Percentiles rank a stretch among this genome's conserved stretches.
Evolutionary conservation across 495 filamentous ascomycete species (phyloP).

Genomic region (Lasiosphaeria miniovina): DNA sequence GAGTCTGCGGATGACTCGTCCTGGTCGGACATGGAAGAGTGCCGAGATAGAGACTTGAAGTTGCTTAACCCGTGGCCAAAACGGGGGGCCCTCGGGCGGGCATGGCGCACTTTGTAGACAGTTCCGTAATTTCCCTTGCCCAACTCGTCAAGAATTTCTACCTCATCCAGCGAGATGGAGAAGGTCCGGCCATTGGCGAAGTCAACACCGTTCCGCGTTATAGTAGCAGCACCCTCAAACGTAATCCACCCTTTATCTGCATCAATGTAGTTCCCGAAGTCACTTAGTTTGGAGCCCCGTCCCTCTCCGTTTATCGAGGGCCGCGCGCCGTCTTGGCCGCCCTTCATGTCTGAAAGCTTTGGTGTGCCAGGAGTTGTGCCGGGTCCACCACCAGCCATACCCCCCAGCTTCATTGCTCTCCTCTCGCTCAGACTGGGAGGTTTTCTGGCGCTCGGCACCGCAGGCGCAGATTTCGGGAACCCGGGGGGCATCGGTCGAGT

Average conservation of each 20-base stretch:
- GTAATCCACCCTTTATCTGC: conserved; percentile 85
- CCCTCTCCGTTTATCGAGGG: conserved; percentile 35
- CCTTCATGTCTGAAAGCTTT: conserved; percentile 30
- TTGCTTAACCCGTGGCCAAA: conserved; percentile 73
- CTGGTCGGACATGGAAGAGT: conserved; percentile 32
- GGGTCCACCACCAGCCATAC: conserved; percentile 28
- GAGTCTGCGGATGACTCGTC: conserved; percentile 19
- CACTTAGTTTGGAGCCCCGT: conserved; percentile 71
- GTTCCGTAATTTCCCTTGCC: conserved; percentile 99
- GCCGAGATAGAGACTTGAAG: conserved; percentile 44
- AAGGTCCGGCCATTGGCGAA: conserved; percentile 89
- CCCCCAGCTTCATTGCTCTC: conserved; percentile 43
- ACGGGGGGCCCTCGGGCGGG: conserved; percentile 70
- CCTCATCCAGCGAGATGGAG: conserved; percentile 91
- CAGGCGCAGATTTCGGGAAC: conserved; percentile 49
- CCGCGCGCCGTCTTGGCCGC: conserved; percentile 13
- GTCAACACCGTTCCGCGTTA: conserved; percentile 84
- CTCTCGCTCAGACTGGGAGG: conserved; percentile 36
- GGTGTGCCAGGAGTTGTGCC: conserved; percentile 28
- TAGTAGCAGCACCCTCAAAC: conserved; percentile 88
- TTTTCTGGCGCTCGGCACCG: conserved; percentile 31
- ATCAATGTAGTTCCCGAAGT: conserved; percentile 90
- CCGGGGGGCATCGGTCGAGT: conserved; percentile 40
- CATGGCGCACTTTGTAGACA: conserved; percentile 92
- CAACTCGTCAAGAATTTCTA: conserved; percentile 90